These are phyloP conservation scores for Serpula lacrymans DNA, from an alignment of 768 basidiomycete species.

Conservation along the genomic window DNA sequence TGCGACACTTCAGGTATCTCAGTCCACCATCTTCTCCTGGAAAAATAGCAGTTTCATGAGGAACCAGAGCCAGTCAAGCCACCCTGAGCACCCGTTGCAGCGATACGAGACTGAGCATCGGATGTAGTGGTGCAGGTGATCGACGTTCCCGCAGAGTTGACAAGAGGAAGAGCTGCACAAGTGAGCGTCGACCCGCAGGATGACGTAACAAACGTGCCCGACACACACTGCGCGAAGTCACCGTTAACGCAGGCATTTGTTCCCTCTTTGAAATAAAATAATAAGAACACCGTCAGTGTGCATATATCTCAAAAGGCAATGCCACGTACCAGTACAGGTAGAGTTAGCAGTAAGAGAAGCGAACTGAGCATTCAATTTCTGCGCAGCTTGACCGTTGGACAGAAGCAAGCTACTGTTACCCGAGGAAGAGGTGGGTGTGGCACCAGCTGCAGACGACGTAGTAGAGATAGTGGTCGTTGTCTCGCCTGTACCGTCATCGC, in stretches of 20 bases:
- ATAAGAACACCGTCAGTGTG: constrained; percentile 29
- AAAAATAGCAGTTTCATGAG: neutral
- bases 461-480: neutral
- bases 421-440: constrained; percentile 8
- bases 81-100: constrained; percentile 40
- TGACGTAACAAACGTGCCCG: constrained; percentile 33
- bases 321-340: constrained; percentile 36
- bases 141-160: constrained; percentile 50
- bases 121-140: constrained; percentile 47
- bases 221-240: constrained; percentile 53
- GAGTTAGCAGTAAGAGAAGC: constrained; percentile 41
- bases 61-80: constrained; percentile 36
- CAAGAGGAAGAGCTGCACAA: constrained; percentile 53
- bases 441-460: neutral
- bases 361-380: constrained; percentile 52
- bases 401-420: constrained; percentile 13
- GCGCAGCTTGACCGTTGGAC: constrained; percentile 47
- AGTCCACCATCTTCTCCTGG: neutral
- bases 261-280: constrained; percentile 17
- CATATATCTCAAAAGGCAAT: constrained; percentile 13
- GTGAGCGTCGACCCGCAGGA: constrained; percentile 27
- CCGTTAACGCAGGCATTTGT: constrained; percentile 48
- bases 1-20: too few relatives aligned
- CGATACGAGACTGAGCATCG: constrained; percentile 43
- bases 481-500: neutral